These are phyloP conservation scores for Quercus parvula DNA, from an alignment of 306 rosid genomes.

Conservation along the genomic window DNA sequence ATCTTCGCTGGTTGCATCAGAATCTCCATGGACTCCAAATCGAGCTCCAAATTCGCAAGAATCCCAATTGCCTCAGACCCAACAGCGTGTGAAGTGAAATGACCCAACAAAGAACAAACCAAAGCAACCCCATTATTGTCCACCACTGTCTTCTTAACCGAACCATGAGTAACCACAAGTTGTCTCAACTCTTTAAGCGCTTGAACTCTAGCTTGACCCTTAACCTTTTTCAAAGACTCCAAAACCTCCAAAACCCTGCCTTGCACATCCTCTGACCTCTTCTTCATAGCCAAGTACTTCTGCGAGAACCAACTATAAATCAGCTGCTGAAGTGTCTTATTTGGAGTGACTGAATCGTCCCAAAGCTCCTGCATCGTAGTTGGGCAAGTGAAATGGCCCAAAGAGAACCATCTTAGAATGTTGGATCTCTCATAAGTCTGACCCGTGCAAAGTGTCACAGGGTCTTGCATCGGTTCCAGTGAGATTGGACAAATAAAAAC, in stretches of 20 bases:
- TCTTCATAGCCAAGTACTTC: conserved; percentile 51
- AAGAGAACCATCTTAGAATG: conserved; percentile 68
- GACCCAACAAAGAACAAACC: conserved; percentile 58
- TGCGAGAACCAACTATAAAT: conserved; percentile 67
- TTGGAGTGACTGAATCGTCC: conserved; percentile 66
- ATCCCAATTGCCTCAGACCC: conserved; percentile 79
- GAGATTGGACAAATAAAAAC: conserved; percentile 86
- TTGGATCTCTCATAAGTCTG: conserved; percentile 80
- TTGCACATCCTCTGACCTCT: conserved; percentile 65
- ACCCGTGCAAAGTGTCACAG: conserved; percentile 89
- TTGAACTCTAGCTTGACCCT: conserved; percentile 73
- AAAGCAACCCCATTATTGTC: conserved; percentile 47
- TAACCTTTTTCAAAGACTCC: conserved; percentile 52
- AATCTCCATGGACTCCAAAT: conserved; percentile 39
- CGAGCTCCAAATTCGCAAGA: conserved; percentile 52
- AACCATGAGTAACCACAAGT: conserved; percentile 35
- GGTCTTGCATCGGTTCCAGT: conserved; percentile 72
- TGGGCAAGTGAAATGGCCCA: conserved; percentile 80
- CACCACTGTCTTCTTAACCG: conserved; percentile 36
- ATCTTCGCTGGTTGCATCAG: conserved; percentile 63
- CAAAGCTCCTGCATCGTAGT: conserved; percentile 87
- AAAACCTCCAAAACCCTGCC: conserved; percentile 55
- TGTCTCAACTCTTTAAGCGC: conserved; percentile 55
- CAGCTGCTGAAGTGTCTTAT: conserved; percentile 58
- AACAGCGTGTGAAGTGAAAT: conserved; percentile 76